Evolutionary conservation across 345 rosid genomes (phyloP), one percentile per base, ranked within the genome.

Genomic region (Syzygium aqueum): DNA sequence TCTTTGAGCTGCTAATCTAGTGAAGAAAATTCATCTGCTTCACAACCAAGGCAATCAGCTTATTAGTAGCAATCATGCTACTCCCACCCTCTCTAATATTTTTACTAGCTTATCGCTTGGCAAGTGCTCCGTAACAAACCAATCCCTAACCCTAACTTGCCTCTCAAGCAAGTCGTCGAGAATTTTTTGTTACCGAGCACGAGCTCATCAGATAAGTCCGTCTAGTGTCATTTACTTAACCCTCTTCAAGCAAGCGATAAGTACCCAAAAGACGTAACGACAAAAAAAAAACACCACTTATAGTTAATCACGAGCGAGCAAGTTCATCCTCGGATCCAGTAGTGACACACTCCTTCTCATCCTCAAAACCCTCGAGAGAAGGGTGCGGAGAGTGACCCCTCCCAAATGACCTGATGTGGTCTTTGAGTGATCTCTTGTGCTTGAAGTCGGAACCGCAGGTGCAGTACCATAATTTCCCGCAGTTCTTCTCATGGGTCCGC

Each of bases 401-500:
- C 2, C 98, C 99, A 84, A 97, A 97, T 7, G 99, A 96, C 91
- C 96, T 94, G 78, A 97, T 94, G 89, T 97, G 99, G 89, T 97
- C 99, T 89, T 97, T 97, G 53, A 97, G 96, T 19, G 99, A 97
- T 85, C 99, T 92, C 92, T 97, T 97, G 92, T 97, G 99, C 89
- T 97, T 97, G 87, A 97, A 97, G 92, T 97, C 99, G 0, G 99
- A 97, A 16, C 99, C 99, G 54, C 99, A 97, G 73, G 93, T 93
- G 91, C 99, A 97, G 87, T 95, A 97, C 99, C 99, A 97, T 28
- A 97, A 30, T 92, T 97, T 97, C 33, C 99, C 99, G 65, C 99
- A 97, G 25, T 97, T 97, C 91, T 97, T 97, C 89, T 97, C 99
- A 82, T 97, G 99, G 22, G 99, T 97, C 84, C 99, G 89, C 99